Conservation (phyloP, 2,329 filamentous ascomycete species). For the Penicillium nordicum region DNA sequence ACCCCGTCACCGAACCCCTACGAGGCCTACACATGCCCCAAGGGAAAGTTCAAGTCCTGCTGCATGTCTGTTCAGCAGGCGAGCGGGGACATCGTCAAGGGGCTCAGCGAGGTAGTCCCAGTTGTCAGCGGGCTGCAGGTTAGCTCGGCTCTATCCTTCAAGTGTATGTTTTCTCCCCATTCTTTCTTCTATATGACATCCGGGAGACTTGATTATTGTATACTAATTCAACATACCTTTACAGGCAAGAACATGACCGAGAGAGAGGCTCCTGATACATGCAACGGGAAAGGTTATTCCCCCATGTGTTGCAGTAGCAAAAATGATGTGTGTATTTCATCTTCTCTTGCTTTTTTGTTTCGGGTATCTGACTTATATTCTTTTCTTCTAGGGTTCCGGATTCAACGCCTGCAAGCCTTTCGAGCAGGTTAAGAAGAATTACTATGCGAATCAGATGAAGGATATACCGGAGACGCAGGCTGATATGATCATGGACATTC, state of each 20-base stretch:
- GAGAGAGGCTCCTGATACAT: constrained; percentile 14
- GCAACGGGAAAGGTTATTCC: constrained; percentile 12
- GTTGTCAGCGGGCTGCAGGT: constrained; percentile 18
- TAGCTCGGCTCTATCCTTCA: constrained; percentile 23
- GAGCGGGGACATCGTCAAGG: constrained; percentile 12
- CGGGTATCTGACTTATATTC: not conserved
- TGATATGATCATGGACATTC: constrained; percentile 18
- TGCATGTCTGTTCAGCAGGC: constrained; percentile 22
- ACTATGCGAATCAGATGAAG: constrained; percentile 15
- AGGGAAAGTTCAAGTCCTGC: constrained; percentile 26
- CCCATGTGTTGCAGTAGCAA: constrained; percentile 28
- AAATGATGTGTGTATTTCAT: constrained; percentile 5
- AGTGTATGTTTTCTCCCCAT: constrained; percentile 23
- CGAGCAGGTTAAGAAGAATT: constrained; percentile 21
- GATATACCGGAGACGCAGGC: constrained; percentile 3
- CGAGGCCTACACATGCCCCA: constrained; percentile 23
- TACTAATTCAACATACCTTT: not conserved
- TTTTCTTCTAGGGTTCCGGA: not conserved
- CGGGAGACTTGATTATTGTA: not conserved
- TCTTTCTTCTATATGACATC: not conserved
- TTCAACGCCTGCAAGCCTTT: constrained; percentile 24
- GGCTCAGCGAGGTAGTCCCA: constrained; percentile 23
- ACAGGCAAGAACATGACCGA: constrained; percentile 23
- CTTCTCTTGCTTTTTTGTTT: not conserved
- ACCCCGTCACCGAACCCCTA: constrained; percentile 9